phyloP scores from a whole-genome alignment of 2,329 filamentous ascomycete genomes.

The Neocucurbitaria cava region DNA sequence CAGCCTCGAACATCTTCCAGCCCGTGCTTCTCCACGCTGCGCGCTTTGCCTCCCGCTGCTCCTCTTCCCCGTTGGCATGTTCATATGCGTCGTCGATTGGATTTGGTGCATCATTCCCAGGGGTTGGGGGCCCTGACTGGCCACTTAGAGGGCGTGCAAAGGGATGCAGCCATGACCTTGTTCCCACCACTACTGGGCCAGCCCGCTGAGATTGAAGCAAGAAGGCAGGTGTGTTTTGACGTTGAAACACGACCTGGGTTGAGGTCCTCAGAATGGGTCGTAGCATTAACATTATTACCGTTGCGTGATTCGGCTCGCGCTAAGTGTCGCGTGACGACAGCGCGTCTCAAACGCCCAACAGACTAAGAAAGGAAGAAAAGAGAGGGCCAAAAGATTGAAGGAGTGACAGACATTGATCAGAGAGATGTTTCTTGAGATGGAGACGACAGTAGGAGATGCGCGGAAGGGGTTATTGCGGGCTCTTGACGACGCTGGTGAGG shows the following conservation, averaged over 20 bases:
- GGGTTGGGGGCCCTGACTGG: constrained; percentile 45
- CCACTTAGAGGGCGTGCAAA: constrained; percentile 38
- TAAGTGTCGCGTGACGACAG: constrained; percentile 29
- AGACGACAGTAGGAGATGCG: constrained; percentile 1
- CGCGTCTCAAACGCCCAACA: constrained; percentile 11
- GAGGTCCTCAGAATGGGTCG: constrained; percentile 22
- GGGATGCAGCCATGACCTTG: constrained; percentile 11
- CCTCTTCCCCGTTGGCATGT: constrained; percentile 24
- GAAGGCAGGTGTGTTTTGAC: constrained; percentile 16
- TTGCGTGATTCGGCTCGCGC: constrained; percentile 13
- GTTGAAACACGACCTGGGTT: constrained; percentile 27
- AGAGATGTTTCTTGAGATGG: constrained; percentile 10
- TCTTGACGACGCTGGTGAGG: constrained; percentile 10
- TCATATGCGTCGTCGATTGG: constrained; percentile 48
- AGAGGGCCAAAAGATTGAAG: constrained; percentile 11
- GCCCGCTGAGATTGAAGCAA: constrained; percentile 30
- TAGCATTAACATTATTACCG: constrained; percentile 42
- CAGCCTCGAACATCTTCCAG: constrained; percentile 61
- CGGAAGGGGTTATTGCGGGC: constrained; percentile 7
- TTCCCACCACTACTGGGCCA: constrained; percentile 24
- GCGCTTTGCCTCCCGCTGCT: constrained; percentile 20
- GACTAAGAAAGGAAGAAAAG: constrained; percentile 14
- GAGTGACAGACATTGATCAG: constrained; percentile 20
- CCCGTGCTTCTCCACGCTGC: constrained; percentile 49
- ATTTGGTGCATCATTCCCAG: constrained; percentile 48